Conservation (phyloP, 2,329 filamentous ascomycete species). For the Fusarium albidum region DNA sequence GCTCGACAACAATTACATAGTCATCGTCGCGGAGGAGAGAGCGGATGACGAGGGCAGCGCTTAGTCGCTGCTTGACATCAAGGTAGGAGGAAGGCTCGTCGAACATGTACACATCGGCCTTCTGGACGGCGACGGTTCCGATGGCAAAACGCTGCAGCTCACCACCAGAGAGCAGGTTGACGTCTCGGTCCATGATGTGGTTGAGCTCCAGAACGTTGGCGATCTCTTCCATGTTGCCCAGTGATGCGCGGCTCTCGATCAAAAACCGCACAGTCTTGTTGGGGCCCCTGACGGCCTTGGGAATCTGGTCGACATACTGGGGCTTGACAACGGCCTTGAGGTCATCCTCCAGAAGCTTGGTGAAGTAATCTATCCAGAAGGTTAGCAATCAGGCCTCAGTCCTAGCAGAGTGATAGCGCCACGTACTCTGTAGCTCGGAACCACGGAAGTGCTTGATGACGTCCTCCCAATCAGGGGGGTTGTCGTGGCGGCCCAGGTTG, state of each 20-base stretch:
- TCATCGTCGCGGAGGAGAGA: constrained; percentile 87
- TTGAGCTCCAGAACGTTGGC: constrained; percentile 84
- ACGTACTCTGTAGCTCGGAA: constrained; percentile 92
- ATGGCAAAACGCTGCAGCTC: constrained; percentile 99
- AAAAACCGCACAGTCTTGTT: constrained; percentile 82
- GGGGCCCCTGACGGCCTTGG: constrained; percentile 84
- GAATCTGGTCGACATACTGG: constrained; percentile 98
- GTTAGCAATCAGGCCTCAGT: background rate
- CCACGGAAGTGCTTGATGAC: constrained; percentile 98
- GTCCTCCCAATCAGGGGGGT: constrained; percentile 99
- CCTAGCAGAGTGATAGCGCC: background rate
- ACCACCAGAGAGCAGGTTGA: constrained; percentile 91
- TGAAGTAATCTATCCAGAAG: constrained; percentile 80
- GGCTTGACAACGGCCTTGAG: constrained; percentile 98
- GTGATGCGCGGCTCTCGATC: constrained; percentile 77
- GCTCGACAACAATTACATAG: constrained; percentile 98
- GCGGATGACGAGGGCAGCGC: constrained; percentile 90
- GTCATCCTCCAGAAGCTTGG: constrained; percentile 95
- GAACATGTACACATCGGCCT: constrained; percentile 99
- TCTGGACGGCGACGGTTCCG: constrained; percentile 92
- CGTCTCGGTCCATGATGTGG: constrained; percentile 91
- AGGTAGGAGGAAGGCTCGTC: constrained; percentile 99
- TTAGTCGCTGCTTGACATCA: constrained; percentile 98
- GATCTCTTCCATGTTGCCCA: constrained; percentile 84
- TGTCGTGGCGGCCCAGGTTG: constrained; percentile 92